These are phyloP conservation scores for Pyrus betulifolia DNA, from an alignment of 306 rosid genomes.

Conservation along the genomic window DNA sequence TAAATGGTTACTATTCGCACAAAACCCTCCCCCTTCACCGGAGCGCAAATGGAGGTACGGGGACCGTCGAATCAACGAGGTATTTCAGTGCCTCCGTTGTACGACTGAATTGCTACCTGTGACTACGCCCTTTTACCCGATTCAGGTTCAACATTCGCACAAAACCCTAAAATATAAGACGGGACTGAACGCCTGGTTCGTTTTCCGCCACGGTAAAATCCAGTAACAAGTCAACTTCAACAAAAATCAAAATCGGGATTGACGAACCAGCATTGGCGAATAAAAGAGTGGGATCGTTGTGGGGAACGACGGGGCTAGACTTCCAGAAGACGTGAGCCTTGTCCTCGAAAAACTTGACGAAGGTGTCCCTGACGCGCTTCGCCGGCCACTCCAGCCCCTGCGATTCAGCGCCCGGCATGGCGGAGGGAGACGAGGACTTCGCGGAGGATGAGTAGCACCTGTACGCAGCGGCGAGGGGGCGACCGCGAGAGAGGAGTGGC, in stretches of 20 bases:
- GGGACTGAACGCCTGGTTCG: not conserved
- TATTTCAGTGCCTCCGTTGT: no score
- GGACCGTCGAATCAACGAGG: no score
- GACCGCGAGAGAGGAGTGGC: conserved; percentile 1
- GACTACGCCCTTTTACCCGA: no score
- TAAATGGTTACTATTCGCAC: no score
- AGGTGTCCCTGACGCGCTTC: conserved; percentile 35
- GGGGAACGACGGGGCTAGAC: conserved; percentile 91
- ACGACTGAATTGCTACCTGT: no score
- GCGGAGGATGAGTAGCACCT: not conserved
- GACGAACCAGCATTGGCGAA: conserved; percentile 78
- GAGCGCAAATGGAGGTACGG: no score
- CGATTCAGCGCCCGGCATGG: conserved; percentile 19
- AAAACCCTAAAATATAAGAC: not conserved
- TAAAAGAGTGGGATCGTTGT: conserved; percentile 83
- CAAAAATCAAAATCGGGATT: not conserved
- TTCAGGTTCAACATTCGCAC: no score
- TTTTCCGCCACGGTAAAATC: not conserved
- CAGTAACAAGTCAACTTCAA: not conserved
- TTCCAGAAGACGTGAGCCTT: conserved; percentile 48
- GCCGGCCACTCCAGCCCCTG: conserved; percentile 45
- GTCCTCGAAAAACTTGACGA: conserved; percentile 41
- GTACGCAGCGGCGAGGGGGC: not conserved
- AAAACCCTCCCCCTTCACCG: no score
- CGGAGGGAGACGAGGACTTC: not conserved